Percentiles rank a stretch among this genome's conserved stretches.
These are phyloP conservation scores for Aspergillus phoenicis DNA, from an alignment of 2,329 filamentous ascomycete species.

Conservation along the genomic window DNA sequence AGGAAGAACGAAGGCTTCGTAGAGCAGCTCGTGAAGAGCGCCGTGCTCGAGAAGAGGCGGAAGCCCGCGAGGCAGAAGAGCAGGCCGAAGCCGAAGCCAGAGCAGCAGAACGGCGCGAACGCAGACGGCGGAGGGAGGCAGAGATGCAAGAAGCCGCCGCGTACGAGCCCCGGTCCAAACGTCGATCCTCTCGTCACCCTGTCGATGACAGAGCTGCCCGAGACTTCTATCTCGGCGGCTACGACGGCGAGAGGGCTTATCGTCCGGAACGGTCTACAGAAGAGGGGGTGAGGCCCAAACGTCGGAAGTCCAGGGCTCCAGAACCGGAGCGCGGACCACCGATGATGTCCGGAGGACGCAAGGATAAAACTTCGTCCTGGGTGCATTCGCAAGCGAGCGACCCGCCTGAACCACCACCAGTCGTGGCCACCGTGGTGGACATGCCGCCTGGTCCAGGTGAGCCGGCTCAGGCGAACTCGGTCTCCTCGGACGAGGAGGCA, in stretches of 20 bases:
- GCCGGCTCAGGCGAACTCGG: constrained; percentile 35
- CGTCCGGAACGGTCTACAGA: constrained; percentile 39
- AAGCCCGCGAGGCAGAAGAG: constrained; percentile 60
- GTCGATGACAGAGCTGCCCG: constrained; percentile 31
- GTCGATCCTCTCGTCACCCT: constrained; percentile 33
- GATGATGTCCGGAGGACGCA: constrained; percentile 40
- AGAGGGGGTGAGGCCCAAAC: constrained; percentile 33
- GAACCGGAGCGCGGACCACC: constrained; percentile 29
- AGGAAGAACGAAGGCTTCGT: constrained; percentile 36
- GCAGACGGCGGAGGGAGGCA: constrained; percentile 40
- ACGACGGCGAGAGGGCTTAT: constrained; percentile 30
- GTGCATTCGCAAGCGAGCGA: constrained; percentile 52
- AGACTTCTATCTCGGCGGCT: constrained; percentile 31
- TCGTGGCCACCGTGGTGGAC: constrained; percentile 51
- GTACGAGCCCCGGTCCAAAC: constrained; percentile 33
- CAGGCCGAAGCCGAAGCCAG: constrained; percentile 37
- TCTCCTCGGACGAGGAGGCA: constrained; percentile 48
- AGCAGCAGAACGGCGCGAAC: constrained; percentile 45
- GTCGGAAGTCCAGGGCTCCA: constrained; percentile 39
- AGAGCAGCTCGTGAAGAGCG: constrained; percentile 40
- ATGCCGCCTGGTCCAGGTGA: constrained; percentile 35
- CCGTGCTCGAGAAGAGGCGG: constrained; percentile 51
- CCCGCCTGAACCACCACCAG: constrained; percentile 51
- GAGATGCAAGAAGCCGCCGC: constrained; percentile 30
- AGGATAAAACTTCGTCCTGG: constrained; percentile 55